phyloP scores from a whole-genome alignment of 805 yeast genomes.

The Nakazawaea molendinolei region DNA sequence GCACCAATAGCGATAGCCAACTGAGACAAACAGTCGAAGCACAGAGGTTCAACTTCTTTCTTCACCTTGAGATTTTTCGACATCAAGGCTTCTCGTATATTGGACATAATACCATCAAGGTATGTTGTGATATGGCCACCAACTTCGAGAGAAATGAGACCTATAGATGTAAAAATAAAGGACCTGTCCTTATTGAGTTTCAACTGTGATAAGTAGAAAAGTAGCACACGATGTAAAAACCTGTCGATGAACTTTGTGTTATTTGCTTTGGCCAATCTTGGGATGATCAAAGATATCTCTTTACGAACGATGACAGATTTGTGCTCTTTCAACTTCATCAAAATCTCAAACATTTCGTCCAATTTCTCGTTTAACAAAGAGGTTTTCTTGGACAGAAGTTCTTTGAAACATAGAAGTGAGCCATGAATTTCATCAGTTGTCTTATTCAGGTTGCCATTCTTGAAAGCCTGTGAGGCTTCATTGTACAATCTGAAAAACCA shows the following conservation, averaged over 20 bases:
- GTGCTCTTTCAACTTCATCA: constrained; percentile 70
- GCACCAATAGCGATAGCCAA: constrained; percentile 88
- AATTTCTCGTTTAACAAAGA: constrained; percentile 64
- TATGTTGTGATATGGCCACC: constrained; percentile 82
- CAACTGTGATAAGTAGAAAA: constrained; percentile 71
- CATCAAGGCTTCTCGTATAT: constrained; percentile 71
- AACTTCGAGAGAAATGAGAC: constrained; percentile 75
- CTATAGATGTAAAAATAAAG: constrained; percentile 72
- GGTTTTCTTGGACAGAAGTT: constrained; percentile 66
- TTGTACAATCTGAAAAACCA: constrained; percentile 62
- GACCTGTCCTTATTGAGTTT: constrained; percentile 73
- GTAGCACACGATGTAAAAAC: constrained; percentile 73
- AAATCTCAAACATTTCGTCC: constrained; percentile 69
- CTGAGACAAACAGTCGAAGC: constrained; percentile 84
- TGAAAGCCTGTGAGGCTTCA: constrained; percentile 26
- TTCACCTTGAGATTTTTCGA: constrained; percentile 53
- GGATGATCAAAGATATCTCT: constrained; percentile 80
- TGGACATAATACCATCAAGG: constrained; percentile 79
- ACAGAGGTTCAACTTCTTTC: constrained; percentile 74
- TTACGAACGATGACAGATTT: constrained; percentile 69
- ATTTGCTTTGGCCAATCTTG: constrained; percentile 75
- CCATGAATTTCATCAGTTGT: constrained; percentile 77
- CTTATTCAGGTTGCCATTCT: constrained; percentile 18
- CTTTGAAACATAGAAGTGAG: constrained; percentile 68
- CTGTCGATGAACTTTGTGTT: constrained; percentile 69